phyloP scores from a whole-genome alignment of 2,329 filamentous ascomycete genomes.

The Exophiala aquamarina region DNA sequence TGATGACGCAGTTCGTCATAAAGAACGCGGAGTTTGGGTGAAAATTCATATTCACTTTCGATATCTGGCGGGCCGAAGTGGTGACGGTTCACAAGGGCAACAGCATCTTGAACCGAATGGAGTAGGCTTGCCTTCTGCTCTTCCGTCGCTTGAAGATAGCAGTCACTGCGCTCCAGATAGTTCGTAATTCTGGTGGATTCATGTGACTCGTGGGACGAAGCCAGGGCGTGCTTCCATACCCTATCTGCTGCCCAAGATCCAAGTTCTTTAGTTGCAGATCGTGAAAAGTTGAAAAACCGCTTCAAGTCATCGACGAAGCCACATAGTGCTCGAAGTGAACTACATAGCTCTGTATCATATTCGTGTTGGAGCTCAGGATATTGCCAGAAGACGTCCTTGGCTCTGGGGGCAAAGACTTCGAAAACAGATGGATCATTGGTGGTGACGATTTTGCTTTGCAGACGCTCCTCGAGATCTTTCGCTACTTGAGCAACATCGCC shows the following conservation, averaged over 20 bases:
- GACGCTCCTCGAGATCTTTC: conserved; percentile 66
- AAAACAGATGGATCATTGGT: conserved; percentile 61
- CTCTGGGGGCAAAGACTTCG: conserved; percentile 59
- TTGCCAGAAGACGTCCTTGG: conserved; percentile 58
- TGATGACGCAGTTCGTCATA: conserved; percentile 59
- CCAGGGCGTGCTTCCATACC: conserved; percentile 72
- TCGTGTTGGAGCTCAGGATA: conserved; percentile 52
- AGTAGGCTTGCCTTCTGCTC: conserved; percentile 13
- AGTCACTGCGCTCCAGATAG: conserved; percentile 12
- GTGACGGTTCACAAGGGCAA: conserved; percentile 19
- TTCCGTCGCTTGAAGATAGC: not conserved
- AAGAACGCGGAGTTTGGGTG: conserved; percentile 67
- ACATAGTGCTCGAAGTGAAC: conserved; percentile 54
- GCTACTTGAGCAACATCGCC: conserved; percentile 71
- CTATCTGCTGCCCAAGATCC: conserved; percentile 84
- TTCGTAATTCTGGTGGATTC: conserved; percentile 18
- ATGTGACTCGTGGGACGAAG: conserved; percentile 14
- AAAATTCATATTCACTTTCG: conserved; percentile 38
- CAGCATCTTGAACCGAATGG: conserved; percentile 15
- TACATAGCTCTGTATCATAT: conserved; percentile 65
- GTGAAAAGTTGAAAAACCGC: conserved; percentile 60
- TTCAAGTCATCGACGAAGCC: conserved; percentile 54
- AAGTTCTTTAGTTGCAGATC: conserved; percentile 62
- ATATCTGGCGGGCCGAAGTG: conserved; percentile 11
- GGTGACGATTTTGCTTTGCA: conserved; percentile 83